A percentile compares a stretch with the other conserved stretches of the same genome.
phyloP scores from a whole-genome alignment of 2,329 filamentous ascomycete genomes.

The Nannizzia gypsea region DNA sequence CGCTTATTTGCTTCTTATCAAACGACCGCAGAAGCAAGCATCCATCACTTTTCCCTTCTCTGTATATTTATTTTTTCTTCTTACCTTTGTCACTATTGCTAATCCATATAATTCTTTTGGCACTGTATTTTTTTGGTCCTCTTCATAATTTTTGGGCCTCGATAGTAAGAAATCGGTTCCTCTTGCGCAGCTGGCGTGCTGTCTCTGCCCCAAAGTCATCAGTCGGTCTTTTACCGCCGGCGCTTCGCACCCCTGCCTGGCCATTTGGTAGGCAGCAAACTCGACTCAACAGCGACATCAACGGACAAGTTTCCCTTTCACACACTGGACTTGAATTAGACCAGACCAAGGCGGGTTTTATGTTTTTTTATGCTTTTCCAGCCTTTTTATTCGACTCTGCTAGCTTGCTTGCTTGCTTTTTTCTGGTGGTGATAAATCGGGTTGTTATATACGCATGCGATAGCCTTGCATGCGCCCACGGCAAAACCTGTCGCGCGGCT shows the following conservation, averaged over 20 bases:
- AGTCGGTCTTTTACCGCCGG: neutral
- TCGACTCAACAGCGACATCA: no score
- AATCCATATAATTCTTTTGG: neutral
- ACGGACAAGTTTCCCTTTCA: no score
- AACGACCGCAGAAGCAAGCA: neutral
- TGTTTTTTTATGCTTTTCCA: slow-evolving; percentile 1
- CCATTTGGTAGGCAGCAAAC: neutral
- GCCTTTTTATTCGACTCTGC: neutral
- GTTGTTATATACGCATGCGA: slow-evolving; percentile 5
- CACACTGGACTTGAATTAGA: no score
- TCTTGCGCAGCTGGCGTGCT: neutral
- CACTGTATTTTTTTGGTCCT: neutral
- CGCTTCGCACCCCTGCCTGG: neutral
- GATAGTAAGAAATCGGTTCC: neutral
- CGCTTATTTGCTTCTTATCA: neutral
- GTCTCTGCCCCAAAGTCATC: neutral
- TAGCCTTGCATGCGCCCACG: slow-evolving; percentile 4
- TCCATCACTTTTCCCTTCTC: neutral
- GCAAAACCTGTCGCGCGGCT: neutral
- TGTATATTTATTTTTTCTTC: slow-evolving; percentile 1
- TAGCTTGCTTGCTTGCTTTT: neutral
- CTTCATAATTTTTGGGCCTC: neutral
- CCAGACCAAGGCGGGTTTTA: neutral
- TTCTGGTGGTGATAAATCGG: neutral
- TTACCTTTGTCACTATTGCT: neutral